phyloP scores from a whole-genome alignment of 495 filamentous ascomycete genomes.

The Jackrogersella multiformis region DNA sequence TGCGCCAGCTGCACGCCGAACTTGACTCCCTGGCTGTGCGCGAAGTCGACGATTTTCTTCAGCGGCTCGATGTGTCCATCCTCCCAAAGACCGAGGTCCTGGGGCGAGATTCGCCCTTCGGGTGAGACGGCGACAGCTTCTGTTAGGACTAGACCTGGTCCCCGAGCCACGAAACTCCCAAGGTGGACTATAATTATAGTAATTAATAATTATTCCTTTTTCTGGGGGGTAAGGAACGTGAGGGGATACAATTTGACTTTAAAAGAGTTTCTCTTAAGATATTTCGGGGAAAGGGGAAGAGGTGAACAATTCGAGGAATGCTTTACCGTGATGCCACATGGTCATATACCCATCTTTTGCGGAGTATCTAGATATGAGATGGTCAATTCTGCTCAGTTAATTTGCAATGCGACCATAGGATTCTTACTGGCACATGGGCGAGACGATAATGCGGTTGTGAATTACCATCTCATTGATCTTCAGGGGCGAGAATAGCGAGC shows the following conservation, averaged over 20 bases:
- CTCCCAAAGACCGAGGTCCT: conserved; percentile 76
- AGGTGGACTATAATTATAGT: conserved; percentile 45
- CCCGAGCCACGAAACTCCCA: conserved; percentile 68
- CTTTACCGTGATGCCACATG: conserved; percentile 42
- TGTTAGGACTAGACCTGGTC: conserved; percentile 72
- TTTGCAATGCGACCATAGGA: conserved; percentile 62
- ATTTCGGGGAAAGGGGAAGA: neutral
- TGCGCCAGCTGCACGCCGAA: conserved; percentile 81
- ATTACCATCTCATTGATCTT: conserved; percentile 66
- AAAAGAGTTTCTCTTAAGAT: no score
- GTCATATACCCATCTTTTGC: conserved; percentile 59
- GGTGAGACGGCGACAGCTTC: conserved; percentile 77
- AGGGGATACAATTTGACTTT: no score
- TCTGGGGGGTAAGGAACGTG: no score
- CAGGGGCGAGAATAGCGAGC: conserved; percentile 59
- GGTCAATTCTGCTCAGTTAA: conserved; percentile 53
- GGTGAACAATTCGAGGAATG: neutral
- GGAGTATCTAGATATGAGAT: conserved; percentile 48
- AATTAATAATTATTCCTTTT: neutral
- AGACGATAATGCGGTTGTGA: conserved; percentile 68
- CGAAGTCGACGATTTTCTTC: conserved; percentile 71
- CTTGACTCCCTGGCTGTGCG: conserved; percentile 72
- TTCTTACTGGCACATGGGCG: conserved; percentile 74
- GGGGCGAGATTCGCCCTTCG: conserved; percentile 80
- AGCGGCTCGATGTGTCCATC: conserved; percentile 74